Base-by-base conservation (phyloP, 257 asterid genomes). In the Primulina huaijiensis region DNA sequence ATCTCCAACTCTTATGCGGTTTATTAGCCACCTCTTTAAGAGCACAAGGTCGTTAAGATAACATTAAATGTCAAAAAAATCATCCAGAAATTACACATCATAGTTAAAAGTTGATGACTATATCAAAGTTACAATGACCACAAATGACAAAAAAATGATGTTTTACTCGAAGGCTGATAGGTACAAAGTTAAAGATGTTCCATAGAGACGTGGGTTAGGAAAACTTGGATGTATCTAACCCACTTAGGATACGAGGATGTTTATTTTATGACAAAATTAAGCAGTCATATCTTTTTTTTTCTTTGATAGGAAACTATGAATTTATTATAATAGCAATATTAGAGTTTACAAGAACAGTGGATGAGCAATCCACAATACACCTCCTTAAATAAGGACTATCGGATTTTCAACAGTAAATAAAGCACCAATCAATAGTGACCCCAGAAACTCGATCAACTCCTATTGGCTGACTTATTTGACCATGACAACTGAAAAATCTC, bases 381-480 rank as follows among this genome's bases (percentile, higher is more conserved):
- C n/a, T n/a, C n/a, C n/a, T n/a, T n/a, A n/a, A n/a, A n/a, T n/a
- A n/a, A n/a, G n/a, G n/a, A n/a, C n/a, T n/a, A n/a, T n/a, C n/a
- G n/a, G n/a, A n/a, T n/a, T n/a, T n/a, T n/a, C n/a, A n/a, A n/a
- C n/a, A n/a, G n/a, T n/a, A n/a, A n/a, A n/a, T n/a, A n/a, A n/a
- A n/a, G n/a, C n/a, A n/a, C n/a, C n/a, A n/a, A n/a, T 8, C 53
- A 53, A 31, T 61, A 37, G 55, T 37, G n/a, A 43, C 64, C 61
- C 52, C 38, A 21, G 65, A 61, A 67, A 6, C 35, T 43, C 8
- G 7, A 63, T 33, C 12, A 46, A 46, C 8, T 14, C n/a, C 31
- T 7, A 31, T 37, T 37, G 25, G 12, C 1, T 9, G 30, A 29
- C n/a, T 52, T 53, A 21, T 46, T 33, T 5, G 35, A 33, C 67